A percentile compares a stretch with the other conserved stretches of the same genome.
phyloP scores from a whole-genome alignment of 2,329 filamentous ascomycete genomes.

The Penicillium expansum region DNA sequence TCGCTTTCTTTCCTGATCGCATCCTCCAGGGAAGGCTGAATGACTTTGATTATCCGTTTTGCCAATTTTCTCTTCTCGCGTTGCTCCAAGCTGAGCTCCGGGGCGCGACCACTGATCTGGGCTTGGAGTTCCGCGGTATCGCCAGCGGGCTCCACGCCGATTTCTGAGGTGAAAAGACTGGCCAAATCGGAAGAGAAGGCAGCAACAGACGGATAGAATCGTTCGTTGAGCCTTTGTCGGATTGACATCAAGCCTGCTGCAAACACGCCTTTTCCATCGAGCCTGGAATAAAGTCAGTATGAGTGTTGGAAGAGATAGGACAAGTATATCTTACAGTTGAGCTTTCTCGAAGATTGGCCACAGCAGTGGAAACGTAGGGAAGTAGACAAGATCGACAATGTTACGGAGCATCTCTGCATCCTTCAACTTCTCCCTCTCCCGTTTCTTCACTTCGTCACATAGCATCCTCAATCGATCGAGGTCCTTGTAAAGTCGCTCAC shows the following conservation, averaged over 20 bases:
- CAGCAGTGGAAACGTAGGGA: constrained; percentile 76
- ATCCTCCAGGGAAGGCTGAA: constrained; percentile 73
- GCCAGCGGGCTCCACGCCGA: constrained; percentile 49
- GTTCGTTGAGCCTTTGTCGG: constrained; percentile 53
- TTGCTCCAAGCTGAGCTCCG: constrained; percentile 58
- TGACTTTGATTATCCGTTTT: constrained; percentile 80
- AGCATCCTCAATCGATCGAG: constrained; percentile 72
- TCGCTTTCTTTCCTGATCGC: constrained; percentile 80
- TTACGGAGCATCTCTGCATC: constrained; percentile 72
- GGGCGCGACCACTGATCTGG: constrained; percentile 49
- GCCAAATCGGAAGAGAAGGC: constrained; percentile 60
- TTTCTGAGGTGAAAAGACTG: constrained; percentile 54
- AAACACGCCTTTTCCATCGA: constrained; percentile 56
- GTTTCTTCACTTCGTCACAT: constrained; percentile 67
- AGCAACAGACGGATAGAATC: constrained; percentile 59
- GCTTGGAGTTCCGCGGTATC: constrained; percentile 49
- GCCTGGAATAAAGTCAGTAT: constrained; percentile 31
- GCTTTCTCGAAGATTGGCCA: constrained; percentile 77
- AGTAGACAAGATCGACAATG: constrained; percentile 86
- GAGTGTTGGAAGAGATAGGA: background rate
- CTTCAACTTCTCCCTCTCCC: constrained; percentile 75
- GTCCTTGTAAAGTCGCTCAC: constrained; percentile 61
- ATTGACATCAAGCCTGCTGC: constrained; percentile 53
- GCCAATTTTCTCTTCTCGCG: constrained; percentile 81
- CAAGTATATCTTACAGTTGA: constrained; percentile 62